Percentiles rank a stretch among this genome's conserved stretches.
Conservation (phyloP, 495 filamentous ascomycete species). For the Aspergillus ostianus region DNA sequence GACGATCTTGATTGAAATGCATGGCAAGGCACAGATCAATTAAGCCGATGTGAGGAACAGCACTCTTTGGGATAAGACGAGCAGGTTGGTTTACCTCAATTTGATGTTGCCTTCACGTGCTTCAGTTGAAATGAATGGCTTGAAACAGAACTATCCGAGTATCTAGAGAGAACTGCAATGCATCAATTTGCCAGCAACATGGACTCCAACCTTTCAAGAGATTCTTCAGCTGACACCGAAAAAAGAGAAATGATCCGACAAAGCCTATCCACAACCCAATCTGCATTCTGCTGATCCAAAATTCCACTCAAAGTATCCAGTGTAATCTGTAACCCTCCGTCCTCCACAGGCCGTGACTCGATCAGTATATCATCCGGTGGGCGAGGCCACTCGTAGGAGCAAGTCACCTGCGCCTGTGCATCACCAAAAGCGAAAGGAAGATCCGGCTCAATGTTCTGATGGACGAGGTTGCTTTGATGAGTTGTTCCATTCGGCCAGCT, state of each 20-base stretch:
- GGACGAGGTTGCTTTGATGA: not conserved
- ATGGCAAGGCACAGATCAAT: too few species aligned
- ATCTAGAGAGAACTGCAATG: not conserved
- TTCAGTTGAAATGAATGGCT: too few species aligned
- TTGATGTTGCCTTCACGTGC: too few species aligned
- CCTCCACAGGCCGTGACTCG: not conserved
- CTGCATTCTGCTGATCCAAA: not conserved
- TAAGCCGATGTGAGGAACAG: too few species aligned
- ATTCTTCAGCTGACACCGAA: not conserved
- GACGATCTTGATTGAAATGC: too few species aligned
- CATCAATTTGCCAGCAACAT: not conserved
- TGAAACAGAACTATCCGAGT: too few species aligned
- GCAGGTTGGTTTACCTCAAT: too few species aligned
- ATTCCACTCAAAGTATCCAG: conserved; percentile 1
- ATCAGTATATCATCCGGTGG: not conserved
- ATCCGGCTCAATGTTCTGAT: not conserved
- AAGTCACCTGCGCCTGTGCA: not conserved
- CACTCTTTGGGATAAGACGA: too few species aligned
- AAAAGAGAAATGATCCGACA: not conserved
- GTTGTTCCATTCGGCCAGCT: not conserved
- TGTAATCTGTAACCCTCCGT: not conserved
- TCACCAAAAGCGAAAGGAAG: not conserved
- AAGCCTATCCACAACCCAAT: not conserved
- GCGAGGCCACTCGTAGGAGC: not conserved
- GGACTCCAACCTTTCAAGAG: not conserved